These are phyloP conservation scores for Chalciporus piperatus DNA, from an alignment of 768 basidiomycete genomes.

Conservation along the genomic window DNA sequence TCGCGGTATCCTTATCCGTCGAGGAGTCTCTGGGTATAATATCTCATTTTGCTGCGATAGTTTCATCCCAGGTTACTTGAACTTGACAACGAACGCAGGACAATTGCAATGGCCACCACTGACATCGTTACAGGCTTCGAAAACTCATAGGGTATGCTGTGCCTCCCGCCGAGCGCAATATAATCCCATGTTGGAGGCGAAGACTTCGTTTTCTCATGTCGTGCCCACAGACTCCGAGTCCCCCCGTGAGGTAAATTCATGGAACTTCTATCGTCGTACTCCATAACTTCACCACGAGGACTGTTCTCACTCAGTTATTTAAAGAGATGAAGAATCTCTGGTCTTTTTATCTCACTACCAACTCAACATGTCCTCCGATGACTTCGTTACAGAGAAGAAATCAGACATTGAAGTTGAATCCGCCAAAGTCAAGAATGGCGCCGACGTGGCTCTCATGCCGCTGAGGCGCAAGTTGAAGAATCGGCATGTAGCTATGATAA, in stretches of 20 bases:
- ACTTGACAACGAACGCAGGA: no score
- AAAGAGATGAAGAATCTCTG: not conserved
- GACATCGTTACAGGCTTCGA: no score
- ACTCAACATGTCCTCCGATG: constrained; percentile 1
- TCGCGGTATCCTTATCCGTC: no score
- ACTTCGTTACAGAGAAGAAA: not conserved
- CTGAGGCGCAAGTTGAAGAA: constrained; percentile 26
- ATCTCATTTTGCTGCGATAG: no score
- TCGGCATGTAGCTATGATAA: constrained; percentile 28
- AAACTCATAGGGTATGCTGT: not conserved
- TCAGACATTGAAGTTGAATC: not conserved
- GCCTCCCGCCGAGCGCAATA: no score
- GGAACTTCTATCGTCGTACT: not conserved
- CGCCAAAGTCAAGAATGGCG: not conserved
- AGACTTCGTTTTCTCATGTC: constrained; percentile 1
- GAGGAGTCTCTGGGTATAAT: no score
- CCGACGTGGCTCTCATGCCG: not conserved
- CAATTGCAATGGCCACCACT: no score
- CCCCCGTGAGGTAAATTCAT: not conserved
- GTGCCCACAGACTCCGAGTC: not conserved
- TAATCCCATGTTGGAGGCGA: not conserved
- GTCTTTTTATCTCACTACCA: not conserved
- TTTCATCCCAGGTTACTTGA: no score
- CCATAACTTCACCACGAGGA: not conserved
- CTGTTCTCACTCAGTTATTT: not conserved